phyloP scores from a whole-genome alignment of 1,284 basidiomycete species.

The Earliella scabrosa region DNA sequence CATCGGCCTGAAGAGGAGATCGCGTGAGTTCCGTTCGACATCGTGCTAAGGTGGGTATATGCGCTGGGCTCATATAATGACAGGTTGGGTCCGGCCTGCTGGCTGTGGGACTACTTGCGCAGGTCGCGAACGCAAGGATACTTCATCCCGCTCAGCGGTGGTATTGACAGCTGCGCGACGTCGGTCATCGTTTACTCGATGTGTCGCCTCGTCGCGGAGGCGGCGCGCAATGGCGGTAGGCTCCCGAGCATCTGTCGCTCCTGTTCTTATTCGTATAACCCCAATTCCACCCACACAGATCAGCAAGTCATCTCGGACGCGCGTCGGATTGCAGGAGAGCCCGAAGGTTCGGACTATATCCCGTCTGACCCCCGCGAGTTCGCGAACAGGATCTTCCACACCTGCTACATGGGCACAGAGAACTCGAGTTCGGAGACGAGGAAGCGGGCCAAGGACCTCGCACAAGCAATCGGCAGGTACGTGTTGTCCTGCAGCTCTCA shows the following conservation, averaged over 20 bases:
- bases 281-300: constrained; percentile 48
- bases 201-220: constrained; percentile 89
- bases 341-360: constrained; percentile 78
- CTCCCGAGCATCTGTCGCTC: too few relatives aligned
- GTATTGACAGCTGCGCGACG: constrained; percentile 97
- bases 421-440: constrained; percentile 92
- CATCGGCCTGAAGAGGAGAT: constrained; percentile 97
- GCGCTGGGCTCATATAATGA: too few relatives aligned
- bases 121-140: constrained; percentile 95
- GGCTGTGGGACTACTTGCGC: constrained; percentile 99
- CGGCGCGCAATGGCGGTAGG: constrained; percentile 72
- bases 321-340: constrained; percentile 85
- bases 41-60: too few relatives aligned
- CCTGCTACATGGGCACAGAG: constrained; percentile 99
- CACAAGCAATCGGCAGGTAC: constrained; percentile 88
- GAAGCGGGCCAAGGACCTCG: constrained; percentile 83
- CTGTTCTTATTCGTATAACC: not conserved
- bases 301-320: constrained; percentile 91
- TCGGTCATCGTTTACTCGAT: constrained; percentile 95
- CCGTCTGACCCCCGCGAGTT: constrained; percentile 90
- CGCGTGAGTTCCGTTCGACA: constrained; percentile 88
- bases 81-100: constrained; percentile 96
- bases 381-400: constrained; percentile 89
- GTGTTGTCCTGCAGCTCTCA: not conserved
- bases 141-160: constrained; percentile 96